Conservation (phyloP, 352 stramenopile species). For the Globisporangium orthogonon region DNA sequence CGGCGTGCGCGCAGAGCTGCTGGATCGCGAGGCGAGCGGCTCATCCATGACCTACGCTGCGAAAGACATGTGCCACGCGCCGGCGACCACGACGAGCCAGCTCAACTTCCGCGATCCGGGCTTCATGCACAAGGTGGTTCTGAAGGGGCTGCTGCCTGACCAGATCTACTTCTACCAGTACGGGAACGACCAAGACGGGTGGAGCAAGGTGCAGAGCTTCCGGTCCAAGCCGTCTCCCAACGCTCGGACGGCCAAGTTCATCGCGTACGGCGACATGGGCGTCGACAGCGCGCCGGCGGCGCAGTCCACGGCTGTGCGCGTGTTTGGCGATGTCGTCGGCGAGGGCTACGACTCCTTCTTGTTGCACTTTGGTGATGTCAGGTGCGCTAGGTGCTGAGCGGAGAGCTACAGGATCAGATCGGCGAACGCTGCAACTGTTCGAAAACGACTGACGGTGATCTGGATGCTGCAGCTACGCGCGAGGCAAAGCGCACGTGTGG, state of each 20-base stretch:
- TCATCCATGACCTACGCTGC: constrained; percentile 62
- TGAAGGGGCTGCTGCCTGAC: constrained; percentile 30
- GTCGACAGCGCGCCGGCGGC: constrained; percentile 45
- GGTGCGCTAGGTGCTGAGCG: constrained; percentile 16
- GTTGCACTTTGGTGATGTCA: constrained; percentile 74
- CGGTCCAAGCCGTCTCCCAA: constrained; percentile 17
- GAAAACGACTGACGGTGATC: not conserved
- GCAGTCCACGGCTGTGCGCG: constrained; percentile 46
- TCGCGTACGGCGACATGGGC: constrained; percentile 82
- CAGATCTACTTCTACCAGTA: constrained; percentile 76
- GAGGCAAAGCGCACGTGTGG: constrained; percentile 52
- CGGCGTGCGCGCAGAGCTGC: constrained; percentile 18
- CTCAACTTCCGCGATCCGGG: constrained; percentile 68
- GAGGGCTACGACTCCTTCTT: constrained; percentile 63
- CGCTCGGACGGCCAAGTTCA: constrained; percentile 41
- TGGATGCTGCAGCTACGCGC: constrained; percentile 40
- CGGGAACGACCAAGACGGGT: constrained; percentile 55
- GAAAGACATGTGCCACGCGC: constrained; percentile 53
- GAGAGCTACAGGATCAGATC: too few relatives aligned
- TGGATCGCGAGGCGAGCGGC: constrained; percentile 21
- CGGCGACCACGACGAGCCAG: constrained; percentile 57
- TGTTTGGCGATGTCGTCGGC: constrained; percentile 44
- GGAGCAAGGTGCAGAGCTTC: constrained; percentile 31
- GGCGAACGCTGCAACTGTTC: too few relatives aligned
- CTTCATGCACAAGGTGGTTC: constrained; percentile 75